These are phyloP conservation scores for Cicer bijugum DNA, from an alignment of 306 rosid species.

Conservation along the genomic window DNA sequence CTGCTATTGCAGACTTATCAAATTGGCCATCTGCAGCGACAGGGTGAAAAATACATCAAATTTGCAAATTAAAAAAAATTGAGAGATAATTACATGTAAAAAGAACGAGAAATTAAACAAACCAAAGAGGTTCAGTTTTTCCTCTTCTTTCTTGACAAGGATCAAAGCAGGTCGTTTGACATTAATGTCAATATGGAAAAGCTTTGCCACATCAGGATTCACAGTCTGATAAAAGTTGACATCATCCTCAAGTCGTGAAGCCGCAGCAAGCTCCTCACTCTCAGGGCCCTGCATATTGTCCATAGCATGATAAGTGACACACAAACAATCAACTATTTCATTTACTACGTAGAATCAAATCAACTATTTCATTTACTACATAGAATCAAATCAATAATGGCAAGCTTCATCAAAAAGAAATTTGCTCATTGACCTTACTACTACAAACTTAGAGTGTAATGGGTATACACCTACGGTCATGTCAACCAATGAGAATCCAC, in stretches of 20 bases:
- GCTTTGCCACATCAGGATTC: conserved; percentile 85
- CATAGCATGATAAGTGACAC: conserved; percentile 28
- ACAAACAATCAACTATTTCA: conserved; percentile 29
- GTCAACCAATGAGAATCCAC: no score
- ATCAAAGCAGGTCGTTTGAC: conserved; percentile 89
- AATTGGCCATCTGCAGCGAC: conserved; percentile 73
- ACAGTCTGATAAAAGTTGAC: conserved; percentile 90
- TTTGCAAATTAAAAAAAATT: not conserved
- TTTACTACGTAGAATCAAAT: conserved; percentile 33
- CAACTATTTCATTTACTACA: conserved; percentile 29
- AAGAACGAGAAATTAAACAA: conserved; percentile 43
- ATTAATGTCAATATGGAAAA: conserved; percentile 76
- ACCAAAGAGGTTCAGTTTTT: conserved; percentile 81
- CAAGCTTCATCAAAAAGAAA: not conserved
- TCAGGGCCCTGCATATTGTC: conserved; percentile 71
- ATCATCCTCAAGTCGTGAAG: conserved; percentile 91
- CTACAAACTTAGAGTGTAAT: not conserved
- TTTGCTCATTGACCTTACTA: not conserved
- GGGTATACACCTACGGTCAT: no score
- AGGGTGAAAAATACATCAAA: conserved; percentile 33
- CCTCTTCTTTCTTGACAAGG: conserved; percentile 84
- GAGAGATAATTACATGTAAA: not conserved
- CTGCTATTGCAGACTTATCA: conserved; percentile 66
- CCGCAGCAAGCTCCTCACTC: conserved; percentile 91
- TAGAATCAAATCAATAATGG: conserved; percentile 21